phyloP scores from a whole-genome alignment of 2,329 filamentous ascomycete genomes.

The Pseudocercospora crystallina region DNA sequence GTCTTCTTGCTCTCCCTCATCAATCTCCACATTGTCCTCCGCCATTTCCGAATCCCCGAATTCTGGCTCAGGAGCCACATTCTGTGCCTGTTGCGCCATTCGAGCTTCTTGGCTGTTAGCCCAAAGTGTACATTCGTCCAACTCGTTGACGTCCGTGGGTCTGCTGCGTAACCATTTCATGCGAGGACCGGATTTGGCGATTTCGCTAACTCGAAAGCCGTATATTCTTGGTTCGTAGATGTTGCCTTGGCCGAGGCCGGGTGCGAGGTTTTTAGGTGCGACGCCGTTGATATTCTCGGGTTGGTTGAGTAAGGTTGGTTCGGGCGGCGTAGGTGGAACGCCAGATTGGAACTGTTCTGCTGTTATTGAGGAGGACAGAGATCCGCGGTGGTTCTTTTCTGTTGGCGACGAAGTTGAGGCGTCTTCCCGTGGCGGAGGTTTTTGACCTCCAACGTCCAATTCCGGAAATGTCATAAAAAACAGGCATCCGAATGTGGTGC shows the following conservation, averaged over 20 bases:
- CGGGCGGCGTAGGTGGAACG: conserved; percentile 13
- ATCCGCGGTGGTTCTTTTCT: conserved; percentile 27
- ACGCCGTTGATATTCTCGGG: conserved; percentile 75
- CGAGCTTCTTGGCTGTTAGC: conserved; percentile 27
- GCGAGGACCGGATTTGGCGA: conserved; percentile 82
- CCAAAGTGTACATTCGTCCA: conserved; percentile 67
- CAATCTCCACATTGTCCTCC: conserved; percentile 29
- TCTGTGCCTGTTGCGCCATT: conserved; percentile 8
- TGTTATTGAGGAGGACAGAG: conserved; percentile 32
- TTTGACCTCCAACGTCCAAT: conserved; percentile 67
- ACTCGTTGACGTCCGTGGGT: conserved; percentile 73
- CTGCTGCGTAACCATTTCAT: conserved; percentile 96
- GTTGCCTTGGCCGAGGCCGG: conserved; percentile 75
- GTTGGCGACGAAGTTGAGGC: conserved; percentile 16
- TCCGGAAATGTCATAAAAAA: conserved; percentile 99
- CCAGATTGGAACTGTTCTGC: conserved; percentile 35
- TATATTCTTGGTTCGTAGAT: conserved; percentile 97
- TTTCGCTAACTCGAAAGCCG: conserved; percentile 90
- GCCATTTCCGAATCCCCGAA: conserved; percentile 34
- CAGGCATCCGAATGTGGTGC: conserved; percentile 91
- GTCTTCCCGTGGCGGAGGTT: conserved; percentile 13
- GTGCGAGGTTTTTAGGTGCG: conserved; percentile 80
- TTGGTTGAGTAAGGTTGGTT: conserved; percentile 42
- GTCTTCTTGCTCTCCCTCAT: conserved; percentile 32
- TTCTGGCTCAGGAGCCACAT: conserved; percentile 14